Evolutionary conservation across 2,329 filamentous ascomycete species (phyloP).

Genomic region (Tolypocladium ovalisporum): DNA sequence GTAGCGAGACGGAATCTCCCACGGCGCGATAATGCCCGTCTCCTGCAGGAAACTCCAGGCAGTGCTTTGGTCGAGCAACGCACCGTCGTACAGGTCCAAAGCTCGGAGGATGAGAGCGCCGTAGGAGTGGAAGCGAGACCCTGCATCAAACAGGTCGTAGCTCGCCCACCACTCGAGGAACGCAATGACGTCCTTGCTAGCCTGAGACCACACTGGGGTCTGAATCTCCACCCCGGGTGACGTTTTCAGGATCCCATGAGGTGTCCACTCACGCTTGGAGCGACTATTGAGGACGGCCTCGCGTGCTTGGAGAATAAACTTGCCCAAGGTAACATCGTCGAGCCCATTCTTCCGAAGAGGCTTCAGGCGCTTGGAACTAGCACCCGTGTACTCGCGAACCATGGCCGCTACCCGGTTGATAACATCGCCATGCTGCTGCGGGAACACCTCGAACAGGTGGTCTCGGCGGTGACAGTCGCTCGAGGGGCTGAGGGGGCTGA

Average conservation of each 20-base stretch:
- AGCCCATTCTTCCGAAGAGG: conserved; percentile 9
- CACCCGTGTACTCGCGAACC: conserved; percentile 20
- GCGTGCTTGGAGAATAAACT: conserved; percentile 40
- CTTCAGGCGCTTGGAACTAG: conserved; percentile 6
- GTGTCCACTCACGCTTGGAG: conserved; percentile 33
- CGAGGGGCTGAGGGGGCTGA: conserved; percentile 40
- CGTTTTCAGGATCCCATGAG: conserved; percentile 32
- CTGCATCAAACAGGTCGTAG: conserved; percentile 38
- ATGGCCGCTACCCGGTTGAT: conserved; percentile 19
- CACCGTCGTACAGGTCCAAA: conserved; percentile 46
- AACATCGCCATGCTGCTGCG: conserved; percentile 16
- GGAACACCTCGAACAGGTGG: conserved; percentile 48
- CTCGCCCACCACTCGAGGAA: conserved; percentile 63
- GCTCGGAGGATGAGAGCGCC: conserved; percentile 55
- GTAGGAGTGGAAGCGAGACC: conserved; percentile 46
- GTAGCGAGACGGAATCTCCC: conserved; percentile 58
- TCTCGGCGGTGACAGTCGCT: conserved; percentile 36
- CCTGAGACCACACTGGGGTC: conserved; percentile 16
- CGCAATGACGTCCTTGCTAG: conserved; percentile 40
- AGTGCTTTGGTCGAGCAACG: conserved; percentile 28
- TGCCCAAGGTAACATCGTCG: conserved; percentile 16
- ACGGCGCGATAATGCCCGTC: conserved; percentile 58
- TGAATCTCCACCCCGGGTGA: conserved; percentile 12
- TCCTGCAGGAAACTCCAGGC: conserved; percentile 63
- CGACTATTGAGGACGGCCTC: conserved; percentile 41